Evolutionary conservation across 169 alveolate genomes (phyloP), one percentile per base, ranked within the genome.

Genomic region (Theileria annulata): DNA sequence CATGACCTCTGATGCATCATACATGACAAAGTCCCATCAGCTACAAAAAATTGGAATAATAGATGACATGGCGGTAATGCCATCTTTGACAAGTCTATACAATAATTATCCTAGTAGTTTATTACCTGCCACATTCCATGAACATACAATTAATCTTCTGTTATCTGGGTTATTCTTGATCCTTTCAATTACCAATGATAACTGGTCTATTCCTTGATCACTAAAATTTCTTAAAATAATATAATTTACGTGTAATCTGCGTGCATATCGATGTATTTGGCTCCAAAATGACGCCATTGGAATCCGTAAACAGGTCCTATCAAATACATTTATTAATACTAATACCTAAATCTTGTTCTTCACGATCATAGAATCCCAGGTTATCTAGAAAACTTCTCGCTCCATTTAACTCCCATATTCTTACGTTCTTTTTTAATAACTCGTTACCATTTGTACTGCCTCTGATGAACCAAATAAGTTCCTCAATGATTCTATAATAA

Each of bases 31-130:
- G 93, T 94, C 35, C 96, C 96, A 47, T 93, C 91, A 67, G 77
- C 73, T 15, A 97, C 99, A 85, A 94, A 97, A 84, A 97, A 98
- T 87, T 97, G 99, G 75, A 97, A 94, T 77, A 97, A 80, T 49
- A 97, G 90, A 90, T 98, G 99, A 88, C 99, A 98, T 10, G 99
- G 99, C 4, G 99, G 99, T 54, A 98, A 92, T 49, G 99, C 99
- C 99, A 98, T 98, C 79, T 93, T 77, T 70, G 88, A 79, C n/a
- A 96, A 76, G 71, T 94, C 99, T 37, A 28, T 4, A 74, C 19
- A 21, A 23, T 35, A 13, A 33, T 17, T 5, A 79, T 25, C 23
- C 58, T 80, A 28, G 17, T 21, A 19, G 27, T 27, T 63, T 51
- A 35, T 58, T 63, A 86, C 94, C 94, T 51, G 93, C 75, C 19